Evolutionary conservation across 169 alveolate genomes (phyloP), one percentile per base, ranked within the genome.

Genomic region (Plasmodium cynomolgi): DNA sequence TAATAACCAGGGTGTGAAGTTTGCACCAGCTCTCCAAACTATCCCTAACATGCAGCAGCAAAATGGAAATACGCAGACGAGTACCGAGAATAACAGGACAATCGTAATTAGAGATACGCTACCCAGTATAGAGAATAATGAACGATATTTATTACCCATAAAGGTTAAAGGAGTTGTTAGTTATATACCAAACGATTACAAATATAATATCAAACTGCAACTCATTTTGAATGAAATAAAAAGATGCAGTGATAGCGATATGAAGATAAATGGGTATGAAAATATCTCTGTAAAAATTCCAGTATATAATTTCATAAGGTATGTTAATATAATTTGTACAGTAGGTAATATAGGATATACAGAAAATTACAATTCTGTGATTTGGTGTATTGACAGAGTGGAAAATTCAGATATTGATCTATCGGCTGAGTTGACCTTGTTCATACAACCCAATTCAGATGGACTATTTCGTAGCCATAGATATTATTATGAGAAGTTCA

Each of bases 231-330:
- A 91, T 81, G 83, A 91, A 29, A 72, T 91, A 8, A 33, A 71
- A 13, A 91, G 13, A 62, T 29, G 33, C 31, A 41, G 74, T 34
- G 54, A 29, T 33, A 91, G 92, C 39, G 74, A 81, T 44, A 17
- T 81, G 56, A 15, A 71, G 39, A 37, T 91, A 81, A 91, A 39
- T 34, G 73, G 50, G 1, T 91, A 91, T 91, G 95, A 81, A 62
- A 71, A 91, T 20, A 91, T 91, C 8, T 37, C 56, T 37, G 31
- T 91, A 9, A 91, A 71, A 81, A 91, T 91, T 3, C 95, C 95
- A 37, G 83, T 91, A 50, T 91, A 91, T 26, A 68, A 91, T 81
- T 81, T 91, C 83, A 91, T 91, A 41, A 17, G 41, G 8, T 81
- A 90, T 15, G 79, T 91, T 33, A 82, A 71, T 81, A 47, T 82